phyloP scores from a whole-genome alignment of 345 rosid species.

The Leavenworthia alabamica region DNA sequence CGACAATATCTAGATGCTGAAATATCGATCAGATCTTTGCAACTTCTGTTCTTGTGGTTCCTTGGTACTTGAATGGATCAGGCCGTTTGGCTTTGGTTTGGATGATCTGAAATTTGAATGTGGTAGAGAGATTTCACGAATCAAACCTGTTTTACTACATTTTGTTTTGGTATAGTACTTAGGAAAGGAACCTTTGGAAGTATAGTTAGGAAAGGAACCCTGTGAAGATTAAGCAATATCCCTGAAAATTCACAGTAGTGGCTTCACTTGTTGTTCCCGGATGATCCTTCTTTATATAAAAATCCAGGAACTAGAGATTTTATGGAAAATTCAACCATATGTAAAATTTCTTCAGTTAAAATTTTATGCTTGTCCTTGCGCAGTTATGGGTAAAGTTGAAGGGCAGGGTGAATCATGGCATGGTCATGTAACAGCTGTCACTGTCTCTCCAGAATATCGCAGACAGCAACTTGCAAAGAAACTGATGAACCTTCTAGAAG shows the following conservation, averaged over 20 bases:
- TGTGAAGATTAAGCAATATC: neutral
- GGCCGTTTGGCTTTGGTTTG: neutral
- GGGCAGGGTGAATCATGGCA: constrained; percentile 99
- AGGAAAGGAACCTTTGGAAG: neutral
- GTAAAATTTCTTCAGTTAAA: neutral
- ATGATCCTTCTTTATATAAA: neutral
- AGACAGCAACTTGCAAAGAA: constrained; percentile 89
- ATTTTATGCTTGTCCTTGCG: neutral
- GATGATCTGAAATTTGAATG: neutral
- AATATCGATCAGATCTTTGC: neutral
- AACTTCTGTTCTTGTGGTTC: neutral
- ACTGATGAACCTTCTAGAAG: constrained; percentile 83
- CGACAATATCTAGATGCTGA: neutral
- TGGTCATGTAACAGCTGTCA: constrained; percentile 94
- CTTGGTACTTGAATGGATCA: neutral
- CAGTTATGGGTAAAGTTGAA: constrained; percentile 94
- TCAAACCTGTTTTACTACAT: neutral
- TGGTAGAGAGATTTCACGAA: neutral
- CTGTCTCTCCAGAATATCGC: constrained; percentile 81
- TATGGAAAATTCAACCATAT: neutral
- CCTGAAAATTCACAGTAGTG: neutral
- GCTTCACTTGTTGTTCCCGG: neutral
- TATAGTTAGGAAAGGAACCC: neutral
- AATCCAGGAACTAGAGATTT: neutral
- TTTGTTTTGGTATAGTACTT: neutral